Percentiles rank a stretch among this genome's conserved stretches.
phyloP scores from a whole-genome alignment of 1,284 basidiomycete species.

The Caloboletus inedulis region DNA sequence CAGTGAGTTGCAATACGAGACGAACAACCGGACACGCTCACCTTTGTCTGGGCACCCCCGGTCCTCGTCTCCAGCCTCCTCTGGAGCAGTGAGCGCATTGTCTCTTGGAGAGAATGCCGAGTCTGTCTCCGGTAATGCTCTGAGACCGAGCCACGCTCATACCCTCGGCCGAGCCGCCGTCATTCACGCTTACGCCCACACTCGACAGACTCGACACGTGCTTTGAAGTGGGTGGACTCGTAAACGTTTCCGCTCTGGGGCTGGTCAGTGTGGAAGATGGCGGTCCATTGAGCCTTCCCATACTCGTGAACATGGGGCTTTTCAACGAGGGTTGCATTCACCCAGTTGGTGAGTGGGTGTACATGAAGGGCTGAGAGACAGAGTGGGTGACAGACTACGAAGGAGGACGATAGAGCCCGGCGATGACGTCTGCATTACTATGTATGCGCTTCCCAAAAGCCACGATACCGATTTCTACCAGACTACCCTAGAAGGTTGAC shows the following conservation, averaged over 20 bases:
- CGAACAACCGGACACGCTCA: constrained; percentile 33
- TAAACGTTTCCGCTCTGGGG: constrained; percentile 32
- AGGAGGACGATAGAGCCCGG: constrained; percentile 34
- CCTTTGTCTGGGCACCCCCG: constrained; percentile 64
- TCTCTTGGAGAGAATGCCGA: constrained; percentile 62
- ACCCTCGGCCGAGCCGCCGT: constrained; percentile 18
- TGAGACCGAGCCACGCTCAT: constrained; percentile 18
- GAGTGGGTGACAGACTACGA: constrained; percentile 46
- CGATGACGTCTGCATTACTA: too few species aligned
- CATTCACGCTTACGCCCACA: constrained; percentile 23
- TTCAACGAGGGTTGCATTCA: constrained; percentile 38
- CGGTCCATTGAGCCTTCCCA: constrained; percentile 22
- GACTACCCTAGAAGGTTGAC: too few species aligned
- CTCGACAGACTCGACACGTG: constrained; percentile 31
- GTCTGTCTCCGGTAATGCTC: constrained; percentile 37
- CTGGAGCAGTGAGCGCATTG: constrained; percentile 39
- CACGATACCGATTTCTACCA: constrained; percentile 31
- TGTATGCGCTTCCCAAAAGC: too few species aligned
- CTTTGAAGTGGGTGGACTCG: constrained; percentile 18
- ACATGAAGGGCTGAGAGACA: constrained; percentile 34
- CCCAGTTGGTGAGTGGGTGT: constrained; percentile 36
- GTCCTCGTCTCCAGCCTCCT: constrained; percentile 49
- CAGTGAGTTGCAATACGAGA: neutral
- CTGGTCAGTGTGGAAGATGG: constrained; percentile 23
- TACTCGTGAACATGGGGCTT: constrained; percentile 33